Evolutionary conservation across 768 basidiomycete genomes (phyloP).

Genomic region (Hirschioporus abietinus): DNA sequence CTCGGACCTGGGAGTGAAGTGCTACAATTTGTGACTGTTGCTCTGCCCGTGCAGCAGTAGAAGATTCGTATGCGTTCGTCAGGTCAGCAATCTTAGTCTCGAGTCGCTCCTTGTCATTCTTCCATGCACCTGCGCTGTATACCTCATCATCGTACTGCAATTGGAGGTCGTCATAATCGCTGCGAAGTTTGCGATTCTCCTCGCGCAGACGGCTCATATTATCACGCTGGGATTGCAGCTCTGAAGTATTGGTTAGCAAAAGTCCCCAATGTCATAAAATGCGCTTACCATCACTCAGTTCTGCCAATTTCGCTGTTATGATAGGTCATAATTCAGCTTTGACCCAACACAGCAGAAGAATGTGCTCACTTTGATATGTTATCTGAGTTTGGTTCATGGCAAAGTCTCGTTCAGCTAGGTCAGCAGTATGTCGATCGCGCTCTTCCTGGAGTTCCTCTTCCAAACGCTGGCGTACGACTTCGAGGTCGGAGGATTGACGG

Average conservation of each 20-base stretch:
- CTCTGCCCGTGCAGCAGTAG: slow-evolving; percentile 65
- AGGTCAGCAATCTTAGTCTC: slow-evolving; percentile 77
- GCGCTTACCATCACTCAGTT: slow-evolving; percentile 64
- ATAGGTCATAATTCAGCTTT: slow-evolving; percentile 6
- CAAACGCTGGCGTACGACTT: slow-evolving; percentile 59
- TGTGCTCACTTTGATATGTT: slow-evolving; percentile 69
- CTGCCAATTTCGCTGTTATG: slow-evolving; percentile 63
- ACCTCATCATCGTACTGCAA: slow-evolving; percentile 72
- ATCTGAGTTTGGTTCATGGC: slow-evolving; percentile 75
- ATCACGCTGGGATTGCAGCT: slow-evolving; percentile 75
- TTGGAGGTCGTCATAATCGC: slow-evolving; percentile 72
- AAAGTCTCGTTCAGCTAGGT: slow-evolving; percentile 76
- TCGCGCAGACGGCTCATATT: slow-evolving; percentile 70
- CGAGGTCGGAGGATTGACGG: slow-evolving; percentile 62
- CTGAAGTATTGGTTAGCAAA: slow-evolving; percentile 28
- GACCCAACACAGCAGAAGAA: not conserved
- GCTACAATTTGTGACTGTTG: slow-evolving; percentile 82
- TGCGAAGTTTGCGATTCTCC: slow-evolving; percentile 72
- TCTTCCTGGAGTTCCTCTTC: slow-evolving; percentile 75
- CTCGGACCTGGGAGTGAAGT: slow-evolving; percentile 80
- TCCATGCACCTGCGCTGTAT: slow-evolving; percentile 75
- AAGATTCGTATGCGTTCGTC: slow-evolving; percentile 69
- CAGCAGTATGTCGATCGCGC: slow-evolving; percentile 72
- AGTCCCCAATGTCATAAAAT: not conserved
- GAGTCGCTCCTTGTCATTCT: slow-evolving; percentile 82